These are phyloP conservation scores for Lipomyces lipofer DNA, from an alignment of 805 yeast genomes.

Conservation along the genomic window DNA sequence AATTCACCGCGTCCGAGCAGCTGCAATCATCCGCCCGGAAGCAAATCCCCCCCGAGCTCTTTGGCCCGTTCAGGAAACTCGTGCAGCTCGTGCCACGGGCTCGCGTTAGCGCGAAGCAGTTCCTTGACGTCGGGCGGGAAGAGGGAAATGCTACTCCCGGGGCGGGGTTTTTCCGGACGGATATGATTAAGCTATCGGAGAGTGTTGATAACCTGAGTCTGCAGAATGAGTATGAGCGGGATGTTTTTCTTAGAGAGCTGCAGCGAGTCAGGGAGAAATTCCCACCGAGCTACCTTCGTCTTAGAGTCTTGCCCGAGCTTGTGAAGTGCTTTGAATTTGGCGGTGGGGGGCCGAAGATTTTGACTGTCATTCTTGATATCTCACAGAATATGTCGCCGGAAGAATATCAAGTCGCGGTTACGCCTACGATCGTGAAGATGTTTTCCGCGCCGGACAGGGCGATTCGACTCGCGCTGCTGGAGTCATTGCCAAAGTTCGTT, in stretches of 20 bases:
- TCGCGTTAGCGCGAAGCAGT: conserved; percentile 42
- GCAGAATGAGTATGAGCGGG: conserved; percentile 54
- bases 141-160: conserved; percentile 26
- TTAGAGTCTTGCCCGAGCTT: conserved; percentile 71
- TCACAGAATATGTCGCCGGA: conserved; percentile 38
- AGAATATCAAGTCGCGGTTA: conserved; percentile 47
- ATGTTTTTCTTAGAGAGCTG: conserved; percentile 46
- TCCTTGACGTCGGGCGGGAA: conserved; percentile 32
- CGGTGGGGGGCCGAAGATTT: conserved; percentile 37
- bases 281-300: conserved; percentile 57
- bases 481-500: conserved; percentile 58
- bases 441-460: conserved; percentile 74
- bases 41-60: conserved; percentile 44
- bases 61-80: conserved; percentile 45
- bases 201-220: conserved; percentile 58
- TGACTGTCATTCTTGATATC: conserved; percentile 39
- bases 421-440: conserved; percentile 64
- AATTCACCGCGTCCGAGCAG: conserved; percentile 21
- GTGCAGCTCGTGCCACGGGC: conserved; percentile 43
- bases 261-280: conserved; percentile 41
- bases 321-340: conserved; percentile 45
- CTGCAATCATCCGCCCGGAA: conserved; percentile 30
- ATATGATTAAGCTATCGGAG: conserved; percentile 53
- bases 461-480: conserved; percentile 68
- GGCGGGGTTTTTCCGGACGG: conserved; percentile 40